A percentile compares a stretch with the other conserved stretches of the same genome.
phyloP scores from a whole-genome alignment of 176 grass and related monocot genomes.

The Thinopyrum elongatum region DNA sequence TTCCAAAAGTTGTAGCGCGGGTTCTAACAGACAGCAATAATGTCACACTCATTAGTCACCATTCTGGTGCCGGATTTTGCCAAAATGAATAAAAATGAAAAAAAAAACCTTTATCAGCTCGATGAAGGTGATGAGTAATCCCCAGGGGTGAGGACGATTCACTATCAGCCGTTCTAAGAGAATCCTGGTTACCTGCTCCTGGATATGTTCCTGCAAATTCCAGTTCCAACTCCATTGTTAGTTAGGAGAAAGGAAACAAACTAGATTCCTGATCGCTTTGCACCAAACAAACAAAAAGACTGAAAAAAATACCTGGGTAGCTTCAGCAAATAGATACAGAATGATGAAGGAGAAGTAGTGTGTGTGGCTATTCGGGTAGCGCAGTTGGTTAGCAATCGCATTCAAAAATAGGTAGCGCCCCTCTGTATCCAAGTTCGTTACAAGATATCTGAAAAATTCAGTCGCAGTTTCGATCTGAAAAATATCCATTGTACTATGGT shows the following conservation, averaged over 20 bases:
- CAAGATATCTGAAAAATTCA: constrained; percentile 67
- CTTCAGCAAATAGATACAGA: constrained; percentile 72
- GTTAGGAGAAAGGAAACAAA: not conserved
- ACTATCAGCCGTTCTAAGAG: constrained; percentile 78
- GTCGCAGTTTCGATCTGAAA: constrained; percentile 71
- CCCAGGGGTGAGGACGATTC: constrained; percentile 88
- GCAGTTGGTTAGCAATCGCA: constrained; percentile 79
- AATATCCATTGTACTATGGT: constrained; percentile 64
- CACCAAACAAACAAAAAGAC: not conserved
- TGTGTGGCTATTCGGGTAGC: constrained; percentile 85
- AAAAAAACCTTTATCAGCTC: constrained; percentile 76
- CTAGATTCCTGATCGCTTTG: not conserved
- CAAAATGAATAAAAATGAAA: not conserved
- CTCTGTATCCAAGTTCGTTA: constrained; percentile 76
- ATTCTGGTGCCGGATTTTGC: not conserved
- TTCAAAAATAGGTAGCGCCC: constrained; percentile 81
- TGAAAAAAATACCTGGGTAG: constrained; percentile 43
- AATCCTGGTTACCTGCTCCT: constrained; percentile 85
- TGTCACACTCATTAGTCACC: not conserved
- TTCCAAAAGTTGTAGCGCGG: constrained; percentile 80
- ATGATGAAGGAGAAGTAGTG: constrained; percentile 92
- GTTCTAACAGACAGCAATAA: constrained; percentile 45
- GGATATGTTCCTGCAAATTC: constrained; percentile 59
- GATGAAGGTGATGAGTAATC: constrained; percentile 82
- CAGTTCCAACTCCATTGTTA: not conserved